Evolutionary conservation across 805 yeast species (phyloP), one percentile per base, ranked within the genome.

Genomic region (Cyberlindnera xylosilytica): DNA sequence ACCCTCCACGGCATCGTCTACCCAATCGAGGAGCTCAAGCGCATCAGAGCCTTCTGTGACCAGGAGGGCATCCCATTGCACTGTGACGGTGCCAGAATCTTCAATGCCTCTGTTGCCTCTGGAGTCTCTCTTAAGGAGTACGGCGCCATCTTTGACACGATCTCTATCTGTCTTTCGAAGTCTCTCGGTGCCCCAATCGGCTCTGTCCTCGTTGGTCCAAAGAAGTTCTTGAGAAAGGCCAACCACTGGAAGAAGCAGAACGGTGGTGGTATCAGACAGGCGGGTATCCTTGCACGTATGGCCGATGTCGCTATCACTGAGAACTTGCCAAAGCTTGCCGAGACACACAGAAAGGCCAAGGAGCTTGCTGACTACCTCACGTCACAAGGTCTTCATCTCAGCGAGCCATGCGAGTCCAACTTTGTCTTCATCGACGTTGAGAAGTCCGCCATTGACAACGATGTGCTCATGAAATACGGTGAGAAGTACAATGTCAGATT

Each of bases 121-220:
- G 61, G 58, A 2, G 40, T 52, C 12, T 64, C 87, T 10, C 64
- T 90, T 41, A 66, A 63, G 17, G 86, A 87, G 53, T 88, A 82
- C 62, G 86, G 95, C 51, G 69, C 73, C 45, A 65, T 80, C 45
- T 90, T 90, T 61, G 97, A 90, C 64, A 77, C 93, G 11, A 86
- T 90, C 35, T 86, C 96, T 7, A 72, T 90, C 38, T 90, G 98
- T 63, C 66, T 90, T 37, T 87, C 96, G 36, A 91, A 91, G 63
- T 82, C 95, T 5, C 68, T 90, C 51, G 96, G 97, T 44, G 97
- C 97, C 0, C 97, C 98, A 41, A 78, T 90, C 52, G 97, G 98
- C 6, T 84, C 95, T 12, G 79, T 90, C 3, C 70, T 90, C 28
- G 96, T 89, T 28, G 95, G 96, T 18, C 60, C 69, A 20, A 56